Base-by-base conservation (phyloP, 1,284 basidiomycete genomes). In the Acaromyces ingoldii region DNA sequence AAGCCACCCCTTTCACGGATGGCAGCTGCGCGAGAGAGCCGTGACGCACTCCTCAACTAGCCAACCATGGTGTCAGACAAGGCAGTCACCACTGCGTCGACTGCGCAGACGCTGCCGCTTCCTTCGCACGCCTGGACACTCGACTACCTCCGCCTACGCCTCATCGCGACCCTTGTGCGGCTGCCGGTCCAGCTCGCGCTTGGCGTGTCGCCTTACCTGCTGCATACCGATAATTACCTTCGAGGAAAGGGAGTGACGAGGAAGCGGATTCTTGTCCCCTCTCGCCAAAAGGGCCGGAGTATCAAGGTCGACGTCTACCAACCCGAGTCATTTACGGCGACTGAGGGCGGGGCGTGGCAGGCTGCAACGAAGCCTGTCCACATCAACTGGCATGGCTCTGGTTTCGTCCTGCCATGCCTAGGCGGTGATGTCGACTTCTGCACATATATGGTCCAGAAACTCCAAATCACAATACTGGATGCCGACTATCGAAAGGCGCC, bases 401-500 rank as follows among this genome's bases (percentile, higher is more conserved):
- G 62, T 15, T 65, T 62, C 36, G 50, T 68, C 13, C 43, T 65
- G 13, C 58, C 60, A 4, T 61, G 47, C 13, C 51, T 63, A 15
- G 62, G 62, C 28, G 53, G 56, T 1, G 65, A 68, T 25, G 28
- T 42, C 11, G 59, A 47, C 2, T 63, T 53, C 22, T 65, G 22
- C 31, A 52, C 28, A 37, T 48, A 34, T 51, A 49, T 21, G 51
- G 62, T 6, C 51, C 50, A 22, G 37, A 59, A 45, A 24, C 19
- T 47, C 26, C 25, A 29, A 11, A 60, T 52, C 29, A 38, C 61
- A 19, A 45, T 67, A 3, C 44, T 69, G 36, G 70, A 72, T 26
- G 57, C 58, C 31, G 68, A 69, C 41, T 72, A 72, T 34, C 68
- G 70, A 49, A 72, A 72, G 43, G 60, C 66, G 10, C 70, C 70